Conservation (phyloP, 129 eudicot genomes). For the sunflower (Helianthus annuus) region HanXRQr2.0-SUNRISE NC_035441.2:151359167-151359666, state of each 20-base stretch:
- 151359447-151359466: constrained; percentile 27
- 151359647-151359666: neutral
- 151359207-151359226: neutral
- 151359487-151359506: neutral
- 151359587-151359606: neutral
- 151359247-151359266: neutral
- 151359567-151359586: constrained; percentile 12
- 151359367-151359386: constrained; percentile 41
- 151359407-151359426: constrained; percentile 52
- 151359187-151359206: neutral
- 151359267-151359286: constrained; percentile 1
- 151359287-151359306: neutral
- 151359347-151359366: constrained; percentile 51
- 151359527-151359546: constrained; percentile 34
- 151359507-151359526: constrained; percentile 19
- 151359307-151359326: constrained; percentile 24
- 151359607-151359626: no score
- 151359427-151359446: constrained; percentile 47
- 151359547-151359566: constrained; percentile 26
- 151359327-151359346: constrained; percentile 49
- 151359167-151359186: neutral
- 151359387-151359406: constrained; percentile 44
- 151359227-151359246: neutral
- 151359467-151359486: constrained; percentile 23
- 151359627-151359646: no score